These are phyloP conservation scores for Chloroidium sp. DNA, from an alignment of 163 green algal species.

Conservation along the genomic window DNA sequence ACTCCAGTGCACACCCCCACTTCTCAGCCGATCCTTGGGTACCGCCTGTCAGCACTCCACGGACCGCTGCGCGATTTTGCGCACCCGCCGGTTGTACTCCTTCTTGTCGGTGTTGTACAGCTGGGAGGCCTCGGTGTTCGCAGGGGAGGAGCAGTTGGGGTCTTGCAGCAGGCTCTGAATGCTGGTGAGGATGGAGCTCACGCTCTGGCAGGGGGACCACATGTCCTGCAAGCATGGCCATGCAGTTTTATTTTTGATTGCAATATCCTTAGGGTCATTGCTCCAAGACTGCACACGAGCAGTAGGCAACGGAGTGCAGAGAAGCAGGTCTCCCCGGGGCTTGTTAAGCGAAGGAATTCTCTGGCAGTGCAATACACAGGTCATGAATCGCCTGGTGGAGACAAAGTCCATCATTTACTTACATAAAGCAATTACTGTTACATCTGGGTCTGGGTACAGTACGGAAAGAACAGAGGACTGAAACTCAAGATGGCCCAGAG, in stretches of 20 bases:
- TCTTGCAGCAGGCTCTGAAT: conserved; percentile 80
- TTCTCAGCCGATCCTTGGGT: neutral
- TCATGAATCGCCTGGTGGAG: too few relatives aligned
- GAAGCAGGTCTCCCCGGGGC: too few relatives aligned
- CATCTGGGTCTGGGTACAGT: too few relatives aligned
- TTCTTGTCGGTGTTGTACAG: conserved; percentile 51
- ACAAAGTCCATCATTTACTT: too few relatives aligned
- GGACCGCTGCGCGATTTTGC: conserved; percentile 6
- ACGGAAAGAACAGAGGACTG: too few relatives aligned
- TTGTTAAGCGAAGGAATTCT: conserved; percentile 15
- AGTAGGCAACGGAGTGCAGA: neutral
- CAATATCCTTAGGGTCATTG: conserved; percentile 16
- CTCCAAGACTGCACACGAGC: conserved; percentile 43
- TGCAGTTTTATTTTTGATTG: conserved; percentile 24
- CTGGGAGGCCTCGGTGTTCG: conserved; percentile 77
- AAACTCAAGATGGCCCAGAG: too few relatives aligned
- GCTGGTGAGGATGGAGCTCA: conserved; percentile 74
- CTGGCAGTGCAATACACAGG: conserved; percentile 50
- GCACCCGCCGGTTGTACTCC: conserved; percentile 58
- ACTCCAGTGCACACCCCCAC: too few relatives aligned
- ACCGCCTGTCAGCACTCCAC: conserved; percentile 13
- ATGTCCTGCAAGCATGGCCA: conserved; percentile 55
- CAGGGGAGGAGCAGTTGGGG: conserved; percentile 75
- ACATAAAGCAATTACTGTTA: too few relatives aligned
- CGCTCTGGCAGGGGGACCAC: conserved; percentile 63